Conservation (phyloP, 495 filamentous ascomycete genomes). For the Filosporella fistucella region DNA sequence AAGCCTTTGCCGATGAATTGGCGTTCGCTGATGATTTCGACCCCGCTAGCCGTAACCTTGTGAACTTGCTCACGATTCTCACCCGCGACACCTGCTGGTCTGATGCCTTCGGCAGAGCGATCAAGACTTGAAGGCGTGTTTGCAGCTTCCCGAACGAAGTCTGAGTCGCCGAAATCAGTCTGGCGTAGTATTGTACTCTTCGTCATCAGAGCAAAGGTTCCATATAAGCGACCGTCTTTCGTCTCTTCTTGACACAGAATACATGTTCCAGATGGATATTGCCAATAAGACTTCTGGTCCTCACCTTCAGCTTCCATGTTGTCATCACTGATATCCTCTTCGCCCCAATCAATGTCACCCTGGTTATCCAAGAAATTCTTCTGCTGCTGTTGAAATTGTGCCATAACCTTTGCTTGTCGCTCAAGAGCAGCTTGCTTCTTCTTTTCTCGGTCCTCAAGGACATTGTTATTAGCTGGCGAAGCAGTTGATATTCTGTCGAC, state of each 20-base stretch:
- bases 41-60: conserved; percentile 68
- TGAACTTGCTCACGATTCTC: conserved; percentile 75
- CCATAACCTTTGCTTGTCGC: conserved; percentile 89
- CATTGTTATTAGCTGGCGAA: conserved; percentile 47
- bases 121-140: conserved; percentile 77
- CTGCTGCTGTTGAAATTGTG: conserved; percentile 94
- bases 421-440: conserved; percentile 89
- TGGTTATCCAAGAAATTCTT: conserved; percentile 88
- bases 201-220: conserved; percentile 84
- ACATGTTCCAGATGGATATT: conserved; percentile 91
- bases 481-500: conserved; percentile 49
- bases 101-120: conserved; percentile 70
- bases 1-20: conserved; percentile 89
- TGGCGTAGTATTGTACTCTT: conserved; percentile 85
- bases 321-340: conserved; percentile 61
- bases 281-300: conserved; percentile 68
- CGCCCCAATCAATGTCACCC: conserved; percentile 79
- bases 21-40: conserved; percentile 64
- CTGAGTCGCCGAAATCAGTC: conserved; percentile 73
- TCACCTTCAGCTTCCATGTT: conserved; percentile 60
- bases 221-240: conserved; percentile 81
- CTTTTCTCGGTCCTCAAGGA: conserved; percentile 66
- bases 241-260: conserved; percentile 97
- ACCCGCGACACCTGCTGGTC: conserved; percentile 85
- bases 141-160: conserved; percentile 79